Evolutionary conservation across 176 grass and related monocot genomes (phyloP).

Genomic region (Canna indica): DNA sequence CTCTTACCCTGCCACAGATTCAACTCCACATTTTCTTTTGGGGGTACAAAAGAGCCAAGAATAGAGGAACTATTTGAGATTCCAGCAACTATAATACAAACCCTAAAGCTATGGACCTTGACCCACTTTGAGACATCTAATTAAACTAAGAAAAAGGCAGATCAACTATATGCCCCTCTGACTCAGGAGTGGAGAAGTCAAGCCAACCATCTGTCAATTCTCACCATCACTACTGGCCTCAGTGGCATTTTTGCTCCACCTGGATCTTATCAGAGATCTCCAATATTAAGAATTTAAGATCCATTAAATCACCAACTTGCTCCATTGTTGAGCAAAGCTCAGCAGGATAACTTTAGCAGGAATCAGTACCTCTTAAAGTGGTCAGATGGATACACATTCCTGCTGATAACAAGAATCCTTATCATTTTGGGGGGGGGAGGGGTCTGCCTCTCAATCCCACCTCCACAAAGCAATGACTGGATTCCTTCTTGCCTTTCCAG

Average conservation of each 20-base stretch:
- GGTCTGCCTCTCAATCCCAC: no score
- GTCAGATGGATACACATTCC: background rate
- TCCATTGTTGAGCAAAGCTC: background rate
- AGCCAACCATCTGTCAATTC: no score
- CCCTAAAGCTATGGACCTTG: background rate
- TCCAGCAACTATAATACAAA: background rate
- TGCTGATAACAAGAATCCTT: background rate
- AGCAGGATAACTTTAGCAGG: background rate
- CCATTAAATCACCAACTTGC: background rate
- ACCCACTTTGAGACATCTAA: no score
- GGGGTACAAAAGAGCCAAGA: background rate
- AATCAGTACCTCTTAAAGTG: background rate
- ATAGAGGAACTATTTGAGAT: background rate
- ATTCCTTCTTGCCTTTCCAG: no score
- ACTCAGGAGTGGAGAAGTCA: background rate
- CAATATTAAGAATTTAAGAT: background rate
- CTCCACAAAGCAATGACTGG: background rate
- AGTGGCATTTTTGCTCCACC: background rate
- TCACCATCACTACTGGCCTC: no score
- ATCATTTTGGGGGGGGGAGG: no score
- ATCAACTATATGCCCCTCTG: no score
- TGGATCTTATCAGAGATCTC: background rate
- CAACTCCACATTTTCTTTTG: no score
- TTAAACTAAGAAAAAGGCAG: no score
- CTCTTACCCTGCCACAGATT: no score